These are phyloP conservation scores for Mycena capillaripes DNA, from an alignment of 768 basidiomycete species.

Conservation along the genomic window DNA sequence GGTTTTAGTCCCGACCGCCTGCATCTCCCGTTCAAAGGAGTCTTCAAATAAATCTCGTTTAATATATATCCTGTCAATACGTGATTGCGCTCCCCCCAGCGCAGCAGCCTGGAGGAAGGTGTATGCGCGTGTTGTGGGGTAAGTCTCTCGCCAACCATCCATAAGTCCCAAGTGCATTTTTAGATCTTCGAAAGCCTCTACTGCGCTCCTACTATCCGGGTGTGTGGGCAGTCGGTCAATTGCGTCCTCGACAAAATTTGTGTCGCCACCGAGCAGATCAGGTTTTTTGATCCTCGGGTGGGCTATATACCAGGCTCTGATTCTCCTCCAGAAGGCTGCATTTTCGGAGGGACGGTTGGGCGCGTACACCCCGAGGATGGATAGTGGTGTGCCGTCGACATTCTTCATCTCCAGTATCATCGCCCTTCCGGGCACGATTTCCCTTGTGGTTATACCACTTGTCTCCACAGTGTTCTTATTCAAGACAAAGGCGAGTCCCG, in stretches of 20 bases:
- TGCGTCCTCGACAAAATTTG: background rate
- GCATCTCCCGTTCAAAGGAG: background rate
- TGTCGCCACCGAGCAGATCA: background rate
- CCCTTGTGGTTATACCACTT: background rate
- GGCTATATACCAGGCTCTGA: constrained; percentile 24
- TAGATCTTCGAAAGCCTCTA: background rate
- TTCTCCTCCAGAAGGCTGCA: constrained; percentile 44
- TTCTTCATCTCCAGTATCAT: constrained; percentile 4
- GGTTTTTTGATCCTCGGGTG: background rate
- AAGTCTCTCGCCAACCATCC: background rate
- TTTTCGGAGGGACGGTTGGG: constrained; percentile 48
- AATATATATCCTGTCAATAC: background rate
- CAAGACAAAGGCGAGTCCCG: constrained; percentile 34
- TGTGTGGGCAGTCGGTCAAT: background rate
- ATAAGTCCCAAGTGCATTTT: background rate
- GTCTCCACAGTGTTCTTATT: constrained; percentile 32
- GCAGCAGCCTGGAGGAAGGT: background rate
- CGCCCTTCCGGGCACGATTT: constrained; percentile 37
- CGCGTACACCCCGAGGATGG: constrained; percentile 51
- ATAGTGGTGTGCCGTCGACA: background rate
- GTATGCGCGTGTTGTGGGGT: background rate
- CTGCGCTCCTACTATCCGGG: background rate
- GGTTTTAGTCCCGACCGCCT: constrained; percentile 34
- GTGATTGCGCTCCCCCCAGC: background rate
- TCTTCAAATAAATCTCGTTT: background rate